phyloP scores from a whole-genome alignment of 2,329 filamentous ascomycete species.

The Lecanicillium sp. region DNA sequence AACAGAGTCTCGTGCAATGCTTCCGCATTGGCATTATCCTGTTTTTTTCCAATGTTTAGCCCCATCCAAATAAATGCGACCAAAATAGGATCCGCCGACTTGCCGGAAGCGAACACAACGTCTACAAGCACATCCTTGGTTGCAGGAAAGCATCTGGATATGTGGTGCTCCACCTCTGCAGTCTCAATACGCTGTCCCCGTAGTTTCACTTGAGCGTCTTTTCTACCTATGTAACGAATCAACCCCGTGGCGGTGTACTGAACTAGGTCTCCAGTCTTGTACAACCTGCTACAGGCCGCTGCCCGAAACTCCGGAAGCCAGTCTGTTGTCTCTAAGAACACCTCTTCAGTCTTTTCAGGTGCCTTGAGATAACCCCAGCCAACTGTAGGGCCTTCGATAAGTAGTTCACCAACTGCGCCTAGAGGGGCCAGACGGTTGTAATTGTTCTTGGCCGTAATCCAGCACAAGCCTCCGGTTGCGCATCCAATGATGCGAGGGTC shows the following conservation, averaged over 20 bases:
- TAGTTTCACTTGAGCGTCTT: conserved; percentile 48
- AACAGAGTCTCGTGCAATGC: too few species aligned
- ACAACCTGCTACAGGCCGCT: conserved; percentile 7
- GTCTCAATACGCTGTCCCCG: conserved; percentile 45
- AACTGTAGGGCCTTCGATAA: conserved; percentile 12
- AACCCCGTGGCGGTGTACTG: conserved; percentile 24
- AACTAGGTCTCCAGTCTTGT: conserved; percentile 15
- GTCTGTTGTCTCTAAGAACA: conserved; percentile 11
- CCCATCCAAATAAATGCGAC: too few species aligned
- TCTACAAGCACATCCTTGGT: too few species aligned
- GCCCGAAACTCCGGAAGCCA: not conserved
- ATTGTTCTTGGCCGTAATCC: too few species aligned
- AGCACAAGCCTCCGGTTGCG: conserved; percentile 1
- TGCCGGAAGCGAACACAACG: too few species aligned
- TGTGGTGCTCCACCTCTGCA: conserved; percentile 12
- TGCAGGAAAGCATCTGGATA: too few species aligned
- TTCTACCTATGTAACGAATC: conserved; percentile 36
- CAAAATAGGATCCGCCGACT: too few species aligned
- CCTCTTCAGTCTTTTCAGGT: conserved; percentile 12
- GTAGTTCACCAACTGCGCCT: conserved; percentile 12
- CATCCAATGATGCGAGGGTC: conserved; percentile 6
- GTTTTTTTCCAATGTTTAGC: too few species aligned
- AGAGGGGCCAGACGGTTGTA: conserved; percentile 8
- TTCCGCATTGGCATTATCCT: too few species aligned
- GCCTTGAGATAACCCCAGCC: conserved; percentile 11